Conservation (phyloP, 257 asterid species). For the Scutellaria minor region DNA sequence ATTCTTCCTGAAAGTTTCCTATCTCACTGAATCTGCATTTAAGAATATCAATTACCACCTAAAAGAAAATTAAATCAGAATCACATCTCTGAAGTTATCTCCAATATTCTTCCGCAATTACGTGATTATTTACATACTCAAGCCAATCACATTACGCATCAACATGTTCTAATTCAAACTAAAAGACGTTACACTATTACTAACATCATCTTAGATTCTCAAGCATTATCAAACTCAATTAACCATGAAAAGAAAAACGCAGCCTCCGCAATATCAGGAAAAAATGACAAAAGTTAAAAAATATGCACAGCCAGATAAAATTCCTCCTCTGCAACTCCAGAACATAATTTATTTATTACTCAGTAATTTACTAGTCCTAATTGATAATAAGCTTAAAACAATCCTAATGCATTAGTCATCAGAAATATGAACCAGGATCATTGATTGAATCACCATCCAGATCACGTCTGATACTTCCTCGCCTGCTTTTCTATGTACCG, state of each 20-base stretch:
- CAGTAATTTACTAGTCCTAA: no score
- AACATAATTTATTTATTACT: background rate
- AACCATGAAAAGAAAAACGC: background rate
- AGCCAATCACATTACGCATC: constrained; percentile 13
- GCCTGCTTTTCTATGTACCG: no score
- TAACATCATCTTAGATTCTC: constrained; percentile 23
- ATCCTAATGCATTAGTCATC: no score
- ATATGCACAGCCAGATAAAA: constrained; percentile 37
- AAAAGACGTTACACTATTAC: constrained; percentile 6
- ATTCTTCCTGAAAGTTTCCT: constrained; percentile 37
- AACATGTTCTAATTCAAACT: constrained; percentile 10
- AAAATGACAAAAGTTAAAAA: constrained; percentile 7
- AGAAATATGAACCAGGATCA: no score
- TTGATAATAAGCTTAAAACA: no score
- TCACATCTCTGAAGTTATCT: background rate
- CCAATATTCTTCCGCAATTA: background rate
- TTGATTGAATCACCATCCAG: no score
- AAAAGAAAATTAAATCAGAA: constrained; percentile 27
- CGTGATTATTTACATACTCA: constrained; percentile 26
- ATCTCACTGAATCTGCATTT: constrained; percentile 29
- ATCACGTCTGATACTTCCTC: no score
- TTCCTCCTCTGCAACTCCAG: constrained; percentile 32
- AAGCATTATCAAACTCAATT: constrained; percentile 12
- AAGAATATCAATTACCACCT: constrained; percentile 39
- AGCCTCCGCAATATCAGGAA: background rate